A percentile compares a stretch with the other conserved stretches of the same genome.
Evolutionary conservation across 2,329 filamentous ascomycete genomes (phyloP).

Genomic region (Byssochlamys sp.): DNA sequence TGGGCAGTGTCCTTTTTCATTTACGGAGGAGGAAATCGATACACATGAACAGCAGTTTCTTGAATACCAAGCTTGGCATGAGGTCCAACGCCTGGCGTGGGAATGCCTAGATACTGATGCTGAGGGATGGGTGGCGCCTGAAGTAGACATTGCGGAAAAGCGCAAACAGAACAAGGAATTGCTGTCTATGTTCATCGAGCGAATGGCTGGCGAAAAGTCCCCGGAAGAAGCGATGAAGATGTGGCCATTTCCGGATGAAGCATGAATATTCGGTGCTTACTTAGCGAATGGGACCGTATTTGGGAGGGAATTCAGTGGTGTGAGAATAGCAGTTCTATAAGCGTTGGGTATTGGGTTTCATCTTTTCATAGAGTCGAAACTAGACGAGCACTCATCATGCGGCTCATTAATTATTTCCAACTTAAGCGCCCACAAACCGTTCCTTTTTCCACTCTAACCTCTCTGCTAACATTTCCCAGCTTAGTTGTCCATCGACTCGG

Average conservation of each 20-base stretch:
- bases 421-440: not conserved
- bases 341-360: too few relatives aligned
- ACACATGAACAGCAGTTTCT: not conserved
- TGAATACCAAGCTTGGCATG: not conserved
- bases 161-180: not conserved
- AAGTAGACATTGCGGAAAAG: not conserved
- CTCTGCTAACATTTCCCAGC: constrained; percentile 75
- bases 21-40: not conserved
- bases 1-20: not conserved
- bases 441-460: constrained; percentile 52
- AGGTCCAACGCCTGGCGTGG: not conserved
- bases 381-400: too few relatives aligned
- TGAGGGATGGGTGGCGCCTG: not conserved
- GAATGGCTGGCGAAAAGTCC: not conserved
- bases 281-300: too few relatives aligned
- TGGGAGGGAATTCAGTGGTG: not conserved
- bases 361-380: too few relatives aligned
- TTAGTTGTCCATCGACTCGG: constrained; percentile 59
- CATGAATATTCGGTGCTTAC: not conserved
- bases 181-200: not conserved
- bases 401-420: not conserved
- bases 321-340: too few relatives aligned
- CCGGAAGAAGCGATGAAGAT: not conserved
- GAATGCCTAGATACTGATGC: not conserved
- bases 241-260: not conserved